Evolutionary conservation across 2,329 filamentous ascomycete genomes (phyloP).

Genomic region (Ilyonectria destructans): DNA sequence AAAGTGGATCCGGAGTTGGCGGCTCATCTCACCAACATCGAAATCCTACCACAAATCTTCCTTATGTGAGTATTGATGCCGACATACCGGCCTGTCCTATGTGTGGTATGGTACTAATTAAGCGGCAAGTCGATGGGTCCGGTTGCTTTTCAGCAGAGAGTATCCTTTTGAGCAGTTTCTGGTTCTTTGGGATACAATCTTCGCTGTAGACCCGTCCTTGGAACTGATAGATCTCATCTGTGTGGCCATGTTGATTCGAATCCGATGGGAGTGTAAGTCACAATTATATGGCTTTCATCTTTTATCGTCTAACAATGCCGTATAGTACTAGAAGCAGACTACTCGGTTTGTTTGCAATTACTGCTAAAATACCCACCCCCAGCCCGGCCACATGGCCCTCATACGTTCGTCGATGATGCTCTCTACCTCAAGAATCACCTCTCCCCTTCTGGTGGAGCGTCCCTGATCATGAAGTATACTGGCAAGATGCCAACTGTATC

Average conservation of each 20-base stretch:
- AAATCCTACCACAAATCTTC: conserved; percentile 97
- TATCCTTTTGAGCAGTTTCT: conserved; percentile 91
- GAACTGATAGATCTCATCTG: conserved; percentile 93
- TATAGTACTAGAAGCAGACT: conserved; percentile 87
- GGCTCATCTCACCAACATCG: conserved; percentile 84
- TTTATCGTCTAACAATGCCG: conserved; percentile 43
- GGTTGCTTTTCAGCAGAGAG: conserved; percentile 92
- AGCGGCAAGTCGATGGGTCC: conserved; percentile 85
- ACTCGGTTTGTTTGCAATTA: conserved; percentile 86
- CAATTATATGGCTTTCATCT: neutral
- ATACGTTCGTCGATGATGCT: conserved; percentile 90
- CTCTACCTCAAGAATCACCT: conserved; percentile 80
- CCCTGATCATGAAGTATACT: conserved; percentile 82
- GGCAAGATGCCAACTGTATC: conserved; percentile 64
- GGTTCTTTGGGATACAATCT: conserved; percentile 90
- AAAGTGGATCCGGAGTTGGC: conserved; percentile 89
- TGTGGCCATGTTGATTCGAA: conserved; percentile 91
- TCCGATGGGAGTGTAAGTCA: conserved; percentile 87
- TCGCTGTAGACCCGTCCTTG: conserved; percentile 86
- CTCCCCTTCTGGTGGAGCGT: conserved; percentile 72
- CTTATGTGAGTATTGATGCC: conserved; percentile 76
- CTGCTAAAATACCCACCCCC: conserved; percentile 88
- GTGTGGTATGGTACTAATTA: conserved; percentile 19
- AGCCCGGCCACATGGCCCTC: conserved; percentile 74
- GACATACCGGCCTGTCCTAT: too few relatives aligned